Evolutionary conservation across 2,329 filamentous ascomycete genomes (phyloP).

Genomic region (Phyllosticta citriasiana): DNA sequence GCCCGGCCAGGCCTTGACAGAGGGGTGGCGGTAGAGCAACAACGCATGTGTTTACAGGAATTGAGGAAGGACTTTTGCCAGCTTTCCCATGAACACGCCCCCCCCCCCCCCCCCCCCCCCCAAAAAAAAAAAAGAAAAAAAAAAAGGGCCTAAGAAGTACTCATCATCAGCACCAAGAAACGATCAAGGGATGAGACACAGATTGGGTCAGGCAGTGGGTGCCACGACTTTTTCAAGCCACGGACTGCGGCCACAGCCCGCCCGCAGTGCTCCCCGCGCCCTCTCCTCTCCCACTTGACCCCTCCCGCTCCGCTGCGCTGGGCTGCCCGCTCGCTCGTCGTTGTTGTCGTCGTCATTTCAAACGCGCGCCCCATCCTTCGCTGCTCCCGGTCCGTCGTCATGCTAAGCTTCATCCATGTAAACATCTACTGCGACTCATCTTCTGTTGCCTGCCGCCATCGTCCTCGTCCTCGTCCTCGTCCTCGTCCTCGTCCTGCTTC

Average conservation of each 20-base stretch:
- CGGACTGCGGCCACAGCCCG: not conserved
- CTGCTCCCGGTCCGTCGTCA: conserved; percentile 1
- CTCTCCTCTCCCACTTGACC: not conserved
- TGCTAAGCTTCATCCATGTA: not conserved
- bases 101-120: no score
- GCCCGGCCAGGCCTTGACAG: no score
- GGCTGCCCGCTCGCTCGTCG: not conserved
- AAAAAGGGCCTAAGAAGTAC: no score
- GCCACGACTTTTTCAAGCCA: not conserved
- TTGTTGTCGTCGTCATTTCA: conserved; percentile 5
- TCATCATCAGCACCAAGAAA: no score
- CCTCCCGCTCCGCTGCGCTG: not conserved
- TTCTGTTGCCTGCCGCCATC: not conserved
- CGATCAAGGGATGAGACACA: no score
- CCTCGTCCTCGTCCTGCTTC: not conserved
- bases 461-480: not conserved
- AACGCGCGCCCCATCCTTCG: not conserved
- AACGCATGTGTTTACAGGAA: no score
- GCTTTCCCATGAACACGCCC: no score
- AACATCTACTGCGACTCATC: not conserved
- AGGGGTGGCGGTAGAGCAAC: no score
- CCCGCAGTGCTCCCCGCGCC: not conserved
- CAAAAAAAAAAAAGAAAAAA: no score
- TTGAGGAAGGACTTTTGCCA: no score
- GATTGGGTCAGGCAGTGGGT: no score